A percentile compares a stretch with the other conserved stretches of the same genome.
Conservation (phyloP, 1,284 basidiomycete genomes). For the Puccinia polysora region DNA sequence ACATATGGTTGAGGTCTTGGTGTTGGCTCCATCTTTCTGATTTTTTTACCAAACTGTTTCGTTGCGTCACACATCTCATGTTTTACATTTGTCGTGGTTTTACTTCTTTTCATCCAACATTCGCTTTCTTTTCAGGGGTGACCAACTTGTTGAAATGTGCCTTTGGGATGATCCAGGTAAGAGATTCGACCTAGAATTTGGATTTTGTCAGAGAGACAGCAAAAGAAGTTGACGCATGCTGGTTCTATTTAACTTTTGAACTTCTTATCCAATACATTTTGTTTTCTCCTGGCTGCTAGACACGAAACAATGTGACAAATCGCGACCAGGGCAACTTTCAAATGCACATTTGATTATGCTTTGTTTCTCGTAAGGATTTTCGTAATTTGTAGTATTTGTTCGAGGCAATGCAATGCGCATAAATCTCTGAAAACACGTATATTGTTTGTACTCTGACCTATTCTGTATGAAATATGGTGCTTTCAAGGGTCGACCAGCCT, state of each 20-base stretch:
- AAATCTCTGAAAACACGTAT: neutral
- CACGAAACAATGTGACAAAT: constrained; percentile 92
- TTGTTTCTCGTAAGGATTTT: constrained; percentile 70
- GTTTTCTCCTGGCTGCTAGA: constrained; percentile 55
- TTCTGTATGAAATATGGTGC: too few species aligned
- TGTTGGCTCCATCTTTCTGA: neutral
- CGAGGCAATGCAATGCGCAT: neutral
- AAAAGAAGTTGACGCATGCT: too few species aligned
- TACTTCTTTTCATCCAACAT: neutral
- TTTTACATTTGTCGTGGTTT: constrained; percentile 54
- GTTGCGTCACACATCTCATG: constrained; percentile 80
- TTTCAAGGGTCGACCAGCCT: too few species aligned
- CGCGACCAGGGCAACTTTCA: constrained; percentile 84
- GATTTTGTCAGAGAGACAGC: neutral
- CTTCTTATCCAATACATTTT: neutral
- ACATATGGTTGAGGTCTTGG: constrained; percentile 46
- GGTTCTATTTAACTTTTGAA: neutral
- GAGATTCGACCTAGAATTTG: constrained; percentile 47
- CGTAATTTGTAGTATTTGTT: constrained; percentile 49
- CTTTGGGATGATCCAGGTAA: constrained; percentile 93
- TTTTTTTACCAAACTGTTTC: constrained; percentile 62
- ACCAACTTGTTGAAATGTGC: constrained; percentile 77
- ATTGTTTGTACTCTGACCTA: neutral
- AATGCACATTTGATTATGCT: constrained; percentile 91
- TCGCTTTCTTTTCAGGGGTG: constrained; percentile 58